Evolutionary conservation across 2,329 filamentous ascomycete genomes (phyloP), one percentile per base, ranked within the genome.

Genomic region (Diplocarpon mali): DNA sequence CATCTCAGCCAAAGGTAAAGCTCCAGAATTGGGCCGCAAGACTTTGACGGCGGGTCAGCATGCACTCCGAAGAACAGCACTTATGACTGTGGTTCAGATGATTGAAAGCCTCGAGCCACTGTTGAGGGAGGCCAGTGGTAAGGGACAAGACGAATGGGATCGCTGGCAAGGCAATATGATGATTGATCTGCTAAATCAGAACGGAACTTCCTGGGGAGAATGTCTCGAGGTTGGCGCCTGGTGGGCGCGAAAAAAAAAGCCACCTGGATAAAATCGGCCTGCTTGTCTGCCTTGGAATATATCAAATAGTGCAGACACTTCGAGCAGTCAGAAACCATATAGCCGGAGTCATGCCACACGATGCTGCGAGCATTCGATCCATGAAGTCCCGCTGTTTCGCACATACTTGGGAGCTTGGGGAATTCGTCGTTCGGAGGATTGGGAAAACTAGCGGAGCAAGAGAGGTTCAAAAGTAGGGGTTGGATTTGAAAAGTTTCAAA

Each of bases 141-240:
- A 94, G 69, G 86, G 83, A 57, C 78, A 85, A 59, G 87, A 94
- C 55, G 89, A 95, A 66, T 95, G 88, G 88, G 85, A 93, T 62
- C 71, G 78, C 35, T 95, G 89, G 89, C 78, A 85, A 66, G 79
- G 81, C 34, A 85, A 82, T 64, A 85, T 95, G 83, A 90, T 87
- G 73, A 76, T 77, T 38, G 83, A 92, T 63, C 65, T 95, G 58
- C 73, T 94, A 59, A 79, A 83, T 61, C 82, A 90, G 49, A 80
- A 79, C 44, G 85, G 85, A 15, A 81, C 85, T 14, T 79, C 76
- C 38, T 88, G 79, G 69, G 88, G 89, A 38, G 89, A 95, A 64
- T 94, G 87, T 64, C 67, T 95, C 15, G 86, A 78, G 57, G 78
- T 88, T 52, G 85, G 90, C 31, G 92, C 88, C 63, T 95, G 89